Evolutionary conservation across 345 rosid genomes (phyloP), one percentile per base, ranked within the genome.

Genomic region (Gynandropsis gynandra): DNA sequence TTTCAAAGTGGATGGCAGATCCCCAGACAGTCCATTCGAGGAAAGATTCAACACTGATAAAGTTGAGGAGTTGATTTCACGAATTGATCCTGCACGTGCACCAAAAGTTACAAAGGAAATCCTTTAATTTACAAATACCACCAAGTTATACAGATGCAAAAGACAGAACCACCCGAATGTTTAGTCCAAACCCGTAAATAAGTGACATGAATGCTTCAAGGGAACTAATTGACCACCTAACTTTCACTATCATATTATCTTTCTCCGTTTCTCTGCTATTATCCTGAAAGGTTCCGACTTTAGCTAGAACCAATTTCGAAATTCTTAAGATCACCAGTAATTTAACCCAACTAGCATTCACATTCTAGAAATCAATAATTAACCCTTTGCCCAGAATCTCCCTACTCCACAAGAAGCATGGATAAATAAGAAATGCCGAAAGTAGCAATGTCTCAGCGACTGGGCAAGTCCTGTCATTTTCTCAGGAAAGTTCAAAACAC

Each of bases 1-100:
- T 53, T 50, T 64, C 21, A 75, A 52, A 61, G 41, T 44, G 50
- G 75, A 34, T 0, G 95, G 97, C 67, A 89, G 77, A 18, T 72
- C 41, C n/a, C 95, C 90, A 8, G 90, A 77, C 43, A 89, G 50
- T 29, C 56, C 71, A 62, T 89, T 89, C 21, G 83, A 78, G 0
- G 96, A 86, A 51, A 89, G 90, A 68, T 83, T 86, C 74, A 89
- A 67, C 67, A 73, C 17, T 47, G 60, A 72, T 73, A 89, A 59
- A 7, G 77, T 78, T 33, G 85, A 70, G 49, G 96, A 82, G 46
- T 73, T 82, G 69, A 82, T 70, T 42, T 27, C 71, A 48, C 32
- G 69, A 50, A 87, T 65, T 39, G 78, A 73, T 65, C 89, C 98
- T 90, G 96, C 50, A 66, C 20, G 58, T 24, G 47, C 24, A 59